Percentiles rank a stretch among this genome's conserved stretches.
These are phyloP conservation scores for Penicillium sclerotiorum DNA, from an alignment of 2,329 filamentous ascomycete species.

Conservation along the genomic window DNA sequence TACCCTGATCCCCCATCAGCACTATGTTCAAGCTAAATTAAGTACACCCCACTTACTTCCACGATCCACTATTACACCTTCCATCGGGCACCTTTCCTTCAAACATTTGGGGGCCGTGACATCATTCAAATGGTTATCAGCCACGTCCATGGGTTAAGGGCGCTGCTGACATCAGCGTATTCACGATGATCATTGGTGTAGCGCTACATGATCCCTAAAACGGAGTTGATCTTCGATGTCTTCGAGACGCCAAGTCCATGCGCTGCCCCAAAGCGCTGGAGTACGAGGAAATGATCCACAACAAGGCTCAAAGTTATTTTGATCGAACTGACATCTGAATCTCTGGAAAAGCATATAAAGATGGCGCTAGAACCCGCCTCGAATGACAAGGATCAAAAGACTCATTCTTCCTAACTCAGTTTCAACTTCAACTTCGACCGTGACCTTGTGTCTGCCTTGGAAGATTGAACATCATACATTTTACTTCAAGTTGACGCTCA, in stretches of 20 bases:
- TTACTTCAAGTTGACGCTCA: background rate
- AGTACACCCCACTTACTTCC: background rate
- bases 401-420: too few species aligned
- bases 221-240: background rate
- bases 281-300: too few species aligned
- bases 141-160: background rate
- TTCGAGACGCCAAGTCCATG: background rate
- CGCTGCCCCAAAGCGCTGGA: slow-evolving; percentile 1
- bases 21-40: background rate
- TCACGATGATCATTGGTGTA: background rate
- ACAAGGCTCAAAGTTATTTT: too few species aligned
- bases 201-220: background rate
- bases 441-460: background rate
- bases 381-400: background rate
- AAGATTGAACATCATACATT: background rate
- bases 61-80: background rate
- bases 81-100: background rate
- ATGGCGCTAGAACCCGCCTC: background rate
- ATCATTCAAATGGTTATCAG: slow-evolving; percentile 8
- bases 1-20: background rate
- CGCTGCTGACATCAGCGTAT: background rate
- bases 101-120: slow-evolving; percentile 15
- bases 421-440: too few species aligned
- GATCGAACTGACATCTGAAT: background rate
- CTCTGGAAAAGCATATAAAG: background rate